Evolutionary conservation across 768 basidiomycete genomes (phyloP).

Genomic region (Pleurotus salmoneostramineus): DNA sequence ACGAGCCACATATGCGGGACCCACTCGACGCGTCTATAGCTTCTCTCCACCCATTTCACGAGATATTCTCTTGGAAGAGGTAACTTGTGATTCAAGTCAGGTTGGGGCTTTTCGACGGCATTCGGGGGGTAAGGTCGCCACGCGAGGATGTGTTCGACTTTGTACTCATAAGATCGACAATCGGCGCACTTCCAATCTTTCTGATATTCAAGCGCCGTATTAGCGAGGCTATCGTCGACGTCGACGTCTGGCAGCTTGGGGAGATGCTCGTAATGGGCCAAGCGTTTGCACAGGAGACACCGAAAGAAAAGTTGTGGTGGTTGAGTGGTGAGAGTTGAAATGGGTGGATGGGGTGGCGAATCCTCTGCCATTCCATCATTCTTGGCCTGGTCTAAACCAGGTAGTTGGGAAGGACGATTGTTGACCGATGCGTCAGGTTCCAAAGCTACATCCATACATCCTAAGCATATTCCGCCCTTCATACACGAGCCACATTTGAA

Average conservation of each 20-base stretch:
- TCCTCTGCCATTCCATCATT: conserved; percentile 24
- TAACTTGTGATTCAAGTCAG: conserved; percentile 48
- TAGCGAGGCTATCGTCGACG: conserved; percentile 27
- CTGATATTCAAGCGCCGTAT: conserved; percentile 65
- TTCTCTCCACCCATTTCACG: conserved; percentile 81
- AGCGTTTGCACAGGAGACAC: conserved; percentile 79
- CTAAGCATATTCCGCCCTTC: conserved; percentile 78
- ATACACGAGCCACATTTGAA: conserved; percentile 76
- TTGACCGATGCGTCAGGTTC: conserved; percentile 34
- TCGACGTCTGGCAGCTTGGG: conserved; percentile 37
- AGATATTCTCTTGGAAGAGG: conserved; percentile 86
- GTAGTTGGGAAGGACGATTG: neutral
- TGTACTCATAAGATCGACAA: conserved; percentile 67
- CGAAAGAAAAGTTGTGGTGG: conserved; percentile 64
- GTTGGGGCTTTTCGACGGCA: conserved; percentile 47
- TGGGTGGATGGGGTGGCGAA: conserved; percentile 9
- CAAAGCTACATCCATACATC: conserved; percentile 57
- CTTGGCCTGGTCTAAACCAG: no score
- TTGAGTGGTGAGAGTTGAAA: conserved; percentile 14
- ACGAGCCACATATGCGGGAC: conserved; percentile 91
- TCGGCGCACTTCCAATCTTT: conserved; percentile 70
- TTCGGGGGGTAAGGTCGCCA: conserved; percentile 82
- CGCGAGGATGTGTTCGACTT: conserved; percentile 82
- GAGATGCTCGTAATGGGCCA: conserved; percentile 79
- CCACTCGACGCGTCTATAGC: conserved; percentile 82